Evolutionary conservation across 495 filamentous ascomycete species (phyloP), one percentile per base, ranked within the genome.

Genomic region (Emericellopsis terricola): DNA sequence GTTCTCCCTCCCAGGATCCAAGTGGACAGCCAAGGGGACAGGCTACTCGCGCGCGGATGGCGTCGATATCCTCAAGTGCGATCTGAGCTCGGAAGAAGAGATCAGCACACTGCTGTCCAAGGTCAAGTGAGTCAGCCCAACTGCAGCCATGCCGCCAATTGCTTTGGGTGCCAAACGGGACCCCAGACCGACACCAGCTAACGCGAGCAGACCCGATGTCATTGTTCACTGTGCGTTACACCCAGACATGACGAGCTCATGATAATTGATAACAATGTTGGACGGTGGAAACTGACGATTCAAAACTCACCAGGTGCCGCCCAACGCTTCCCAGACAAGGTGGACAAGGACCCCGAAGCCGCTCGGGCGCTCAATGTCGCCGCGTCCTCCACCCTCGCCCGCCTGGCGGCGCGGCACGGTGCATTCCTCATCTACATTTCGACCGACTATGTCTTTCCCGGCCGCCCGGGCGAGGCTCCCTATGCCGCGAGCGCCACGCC

Each of bases 401-500:
- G 65, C 19, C 59, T 73, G 20, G 77, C 79, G 44, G 65, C 71
- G 13, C 43, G 56, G 11, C 68, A 71, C 8, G 53, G 52, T n/a
- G 71, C 75, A 40, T 49, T 92, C 32, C 63, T 93, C 19, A 71
- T 94, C 49, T 93, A 93, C 62, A 92, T 94, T 49, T 89, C 81
- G 0, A 93, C 86, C 27, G 86, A 94, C 59, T 94, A 94, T 51
- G 83, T 94, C 28, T 94, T 94, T 48, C 58, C 83, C 1, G 86
- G 86, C 11, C 62, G 44, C 14, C 76, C 73, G 19, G 80, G 83
- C n/a, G 76, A 87, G 17, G 86, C 85, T 9, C 86, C 86, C 3
- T 94, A 94, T 50, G 71, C 76, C 44, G 57, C 65, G 2, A 64
- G 74, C 39, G 62, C 74, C 3, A 43, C 57, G 15, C 68, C 79